Base-by-base conservation (phyloP, 169 alveolate species). In the Neospora caninum region DNA sequence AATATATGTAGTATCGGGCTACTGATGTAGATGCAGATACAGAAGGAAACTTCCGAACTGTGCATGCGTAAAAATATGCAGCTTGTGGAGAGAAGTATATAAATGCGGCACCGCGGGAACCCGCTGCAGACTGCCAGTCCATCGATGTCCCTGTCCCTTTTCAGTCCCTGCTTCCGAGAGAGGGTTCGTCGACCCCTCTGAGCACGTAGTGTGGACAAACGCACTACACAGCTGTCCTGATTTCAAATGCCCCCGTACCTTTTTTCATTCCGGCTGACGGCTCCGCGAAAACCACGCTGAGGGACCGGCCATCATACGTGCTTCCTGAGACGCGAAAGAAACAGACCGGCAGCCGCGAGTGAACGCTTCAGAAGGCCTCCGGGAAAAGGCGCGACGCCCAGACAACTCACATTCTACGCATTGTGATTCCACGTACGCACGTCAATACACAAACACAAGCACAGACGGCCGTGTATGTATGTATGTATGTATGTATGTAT, bases 201-300 rank as follows among this genome's bases (percentile, higher is more conserved):
- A 7, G 73, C 16, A 22, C 20, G 31, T 27, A 64, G 7, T 10
- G 73, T 27, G 73, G n/a, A 64, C 25, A 13, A 64, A 22, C 73
- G n/a, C 7, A 6, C 73, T 64, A 10, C 73, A 27, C 18, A 7
- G 18, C 83, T 78, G 9, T 43, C 31, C 43, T n/a, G 49, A n/a
- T 10, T 78, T n/a, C 86, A 29, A 10, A 43, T 36, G 64, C 39
- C 89, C 31, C 18, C 86, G 10, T n/a, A 82, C 89, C 89, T 41
- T 82, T 82, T 29, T 82, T 82, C 89, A 82, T 82, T n/a, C 67
- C 89, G 13, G 89, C 69, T 29, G 89, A 82, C 39, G 89, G 89
- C 89, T 82, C 89, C 69, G 89, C 54, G 36, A 82, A 82, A 31
- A 82, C 89, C 54, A 82, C 89, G 25, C 89, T 82, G 41, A 82